Conservation (phyloP, 2,329 filamentous ascomycete species). For the Leptographium procerum region DNA sequence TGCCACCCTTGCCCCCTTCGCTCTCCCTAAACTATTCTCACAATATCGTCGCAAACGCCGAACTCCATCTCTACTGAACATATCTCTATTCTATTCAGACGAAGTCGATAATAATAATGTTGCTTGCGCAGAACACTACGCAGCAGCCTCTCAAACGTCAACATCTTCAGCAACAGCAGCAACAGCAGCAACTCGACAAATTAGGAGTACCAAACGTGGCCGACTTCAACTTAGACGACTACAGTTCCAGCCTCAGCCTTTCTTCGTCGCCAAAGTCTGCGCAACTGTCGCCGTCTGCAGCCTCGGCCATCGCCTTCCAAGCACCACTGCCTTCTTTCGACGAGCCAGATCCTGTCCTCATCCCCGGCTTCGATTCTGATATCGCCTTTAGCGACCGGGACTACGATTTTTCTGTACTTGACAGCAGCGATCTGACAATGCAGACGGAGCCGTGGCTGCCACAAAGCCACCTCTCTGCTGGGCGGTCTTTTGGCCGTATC, state of each 20-base stretch:
- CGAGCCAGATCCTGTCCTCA: conserved; percentile 11
- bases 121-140: conserved; percentile 7
- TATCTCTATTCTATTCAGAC: background rate
- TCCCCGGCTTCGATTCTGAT: conserved; percentile 11
- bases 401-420: conserved; percentile 12
- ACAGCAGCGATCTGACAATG: conserved; percentile 18
- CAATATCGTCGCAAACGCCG: background rate
- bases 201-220: background rate
- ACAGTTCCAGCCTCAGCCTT: conserved; percentile 2
- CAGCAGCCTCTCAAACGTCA: conserved; percentile 8
- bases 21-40: background rate
- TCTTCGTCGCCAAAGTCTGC: conserved; percentile 20
- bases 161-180: conserved; percentile 19
- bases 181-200: conserved; percentile 14
- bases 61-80: background rate
- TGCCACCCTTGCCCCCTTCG: background rate
- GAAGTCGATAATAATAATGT: conserved; percentile 11
- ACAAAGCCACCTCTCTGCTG: conserved; percentile 21
- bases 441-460: conserved; percentile 30
- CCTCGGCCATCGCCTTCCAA: background rate
- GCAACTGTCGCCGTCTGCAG: conserved; percentile 11
- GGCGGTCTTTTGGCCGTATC: conserved; percentile 25
- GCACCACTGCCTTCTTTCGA: conserved; percentile 18
- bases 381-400: conserved; percentile 11
- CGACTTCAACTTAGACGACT: conserved; percentile 8